Conservation (phyloP, 1,284 basidiomycete genomes). For the Naganishia albida region DNA sequence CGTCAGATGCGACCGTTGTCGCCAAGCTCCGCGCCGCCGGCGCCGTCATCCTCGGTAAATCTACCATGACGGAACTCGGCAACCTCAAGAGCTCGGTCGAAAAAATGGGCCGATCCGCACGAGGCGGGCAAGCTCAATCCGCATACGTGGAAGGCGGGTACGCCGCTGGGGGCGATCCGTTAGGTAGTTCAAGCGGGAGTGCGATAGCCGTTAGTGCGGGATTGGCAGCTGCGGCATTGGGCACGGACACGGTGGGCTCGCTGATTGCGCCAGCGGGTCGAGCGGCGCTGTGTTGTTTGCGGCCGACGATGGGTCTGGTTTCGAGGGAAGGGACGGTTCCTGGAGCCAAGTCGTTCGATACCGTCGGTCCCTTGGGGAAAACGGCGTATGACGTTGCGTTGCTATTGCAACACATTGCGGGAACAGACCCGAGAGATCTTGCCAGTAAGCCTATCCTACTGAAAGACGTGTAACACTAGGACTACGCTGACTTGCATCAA, state of each 20-base stretch:
- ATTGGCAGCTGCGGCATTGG: constrained; percentile 36
- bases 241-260: constrained; percentile 38
- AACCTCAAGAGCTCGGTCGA: constrained; percentile 29
- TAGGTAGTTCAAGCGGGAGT: constrained; percentile 31
- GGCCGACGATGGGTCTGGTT: constrained; percentile 12
- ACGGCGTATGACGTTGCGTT: constrained; percentile 14
- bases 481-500: no score
- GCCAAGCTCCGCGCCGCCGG: constrained; percentile 36
- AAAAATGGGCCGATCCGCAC: constrained; percentile 37
- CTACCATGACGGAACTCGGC: constrained; percentile 41
- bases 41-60: constrained; percentile 44
- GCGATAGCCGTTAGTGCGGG: constrained; percentile 40
- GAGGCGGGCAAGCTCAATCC: constrained; percentile 3
- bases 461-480: no score
- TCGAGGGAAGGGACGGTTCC: constrained; percentile 6
- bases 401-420: constrained; percentile 7
- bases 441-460: constrained; percentile 7
- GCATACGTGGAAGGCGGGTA: constrained; percentile 12
- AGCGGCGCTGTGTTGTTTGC: constrained; percentile 16
- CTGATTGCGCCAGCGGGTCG: constrained; percentile 36
- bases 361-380: constrained; percentile 20
- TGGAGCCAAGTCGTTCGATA: background rate
- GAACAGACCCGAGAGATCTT: background rate
- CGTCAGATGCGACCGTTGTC: constrained; percentile 26
- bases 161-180: background rate